Evolutionary conservation across 805 yeast genomes (phyloP).

Genomic region (Barnettozyma sp.): DNA sequence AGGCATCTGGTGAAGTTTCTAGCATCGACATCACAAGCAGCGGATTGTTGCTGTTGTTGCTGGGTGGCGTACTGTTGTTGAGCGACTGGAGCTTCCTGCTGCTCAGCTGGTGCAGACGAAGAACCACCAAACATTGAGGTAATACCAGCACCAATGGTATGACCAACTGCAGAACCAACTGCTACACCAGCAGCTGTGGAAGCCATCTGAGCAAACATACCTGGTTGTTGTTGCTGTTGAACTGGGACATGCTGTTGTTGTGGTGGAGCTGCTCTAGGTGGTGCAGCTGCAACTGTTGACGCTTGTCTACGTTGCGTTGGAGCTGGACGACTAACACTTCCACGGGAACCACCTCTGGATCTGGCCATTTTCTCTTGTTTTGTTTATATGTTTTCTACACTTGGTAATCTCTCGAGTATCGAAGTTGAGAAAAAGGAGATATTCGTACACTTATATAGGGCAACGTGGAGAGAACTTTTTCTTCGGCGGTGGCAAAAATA

Average conservation of each 20-base stretch:
- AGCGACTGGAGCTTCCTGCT: slow-evolving; percentile 26
- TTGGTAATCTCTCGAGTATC: too few species aligned
- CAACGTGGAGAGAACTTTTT: too few species aligned
- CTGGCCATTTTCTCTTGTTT: slow-evolving; percentile 34
- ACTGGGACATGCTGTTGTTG: slow-evolving; percentile 45
- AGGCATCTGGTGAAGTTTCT: slow-evolving; percentile 92
- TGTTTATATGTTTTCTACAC: too few species aligned
- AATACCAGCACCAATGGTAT: slow-evolving; percentile 92
- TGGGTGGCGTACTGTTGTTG: slow-evolving; percentile 16
- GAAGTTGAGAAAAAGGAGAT: not conserved
- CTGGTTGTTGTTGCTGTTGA: slow-evolving; percentile 61
- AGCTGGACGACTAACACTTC: slow-evolving; percentile 35
- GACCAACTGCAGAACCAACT: slow-evolving; percentile 96
- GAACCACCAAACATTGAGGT: slow-evolving; percentile 85
- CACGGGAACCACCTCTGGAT: slow-evolving; percentile 40
- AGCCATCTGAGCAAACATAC: slow-evolving; percentile 95
- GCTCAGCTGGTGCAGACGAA: slow-evolving; percentile 46
- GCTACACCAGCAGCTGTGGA: slow-evolving; percentile 99
- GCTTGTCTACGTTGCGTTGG: slow-evolving; percentile 41
- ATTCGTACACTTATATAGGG: too few species aligned
- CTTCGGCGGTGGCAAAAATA: too few species aligned
- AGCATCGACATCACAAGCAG: slow-evolving; percentile 86
- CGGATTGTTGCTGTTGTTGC: slow-evolving; percentile 35
- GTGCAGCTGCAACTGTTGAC: slow-evolving; percentile 61
- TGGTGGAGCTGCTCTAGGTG: slow-evolving; percentile 38